These are phyloP conservation scores for Colletotrichum orchidophilum DNA, from an alignment of 2,329 filamentous ascomycete species.

Conservation along the genomic window DNA sequence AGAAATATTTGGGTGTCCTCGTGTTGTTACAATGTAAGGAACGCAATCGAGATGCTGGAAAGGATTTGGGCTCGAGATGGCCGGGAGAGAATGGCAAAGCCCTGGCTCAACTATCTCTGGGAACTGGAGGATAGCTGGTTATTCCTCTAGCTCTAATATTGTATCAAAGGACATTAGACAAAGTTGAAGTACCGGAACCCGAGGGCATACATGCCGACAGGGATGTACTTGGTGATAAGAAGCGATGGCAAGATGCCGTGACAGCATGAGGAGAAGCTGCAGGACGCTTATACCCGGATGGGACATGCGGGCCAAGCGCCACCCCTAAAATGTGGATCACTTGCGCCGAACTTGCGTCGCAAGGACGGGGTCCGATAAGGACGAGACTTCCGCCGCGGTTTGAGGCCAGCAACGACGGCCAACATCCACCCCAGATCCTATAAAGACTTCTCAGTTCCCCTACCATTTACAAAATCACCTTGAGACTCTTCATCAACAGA, in stretches of 20 bases:
- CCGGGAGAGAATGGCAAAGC: not conserved
- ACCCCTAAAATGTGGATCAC: constrained; percentile 12
- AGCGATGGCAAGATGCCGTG: not conserved
- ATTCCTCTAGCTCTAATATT: not conserved
- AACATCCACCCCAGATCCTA: not conserved
- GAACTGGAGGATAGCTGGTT: constrained; percentile 22
- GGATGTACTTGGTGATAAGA: not conserved
- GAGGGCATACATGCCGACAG: not conserved
- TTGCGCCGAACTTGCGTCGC: constrained; percentile 14
- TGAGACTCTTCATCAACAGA: not conserved
- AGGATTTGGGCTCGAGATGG: constrained; percentile 8
- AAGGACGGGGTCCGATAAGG: constrained; percentile 8
- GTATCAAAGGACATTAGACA: not conserved
- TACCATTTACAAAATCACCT: not conserved
- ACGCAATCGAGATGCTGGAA: constrained; percentile 15
- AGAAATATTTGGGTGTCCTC: constrained; percentile 22
- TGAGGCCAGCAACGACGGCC: constrained; percentile 20
- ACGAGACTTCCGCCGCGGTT: constrained; percentile 2
- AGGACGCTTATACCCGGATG: constrained; percentile 17
- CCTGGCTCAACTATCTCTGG: constrained; percentile 23
- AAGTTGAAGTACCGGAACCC: not conserved
- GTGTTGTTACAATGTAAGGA: constrained; percentile 24
- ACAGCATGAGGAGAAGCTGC: not conserved
- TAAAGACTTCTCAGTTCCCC: not conserved
- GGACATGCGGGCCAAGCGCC: constrained; percentile 18